These are phyloP conservation scores for Fusarium sp. DNA, from an alignment of 2,329 filamentous ascomycete species.

Conservation along the genomic window DNA sequence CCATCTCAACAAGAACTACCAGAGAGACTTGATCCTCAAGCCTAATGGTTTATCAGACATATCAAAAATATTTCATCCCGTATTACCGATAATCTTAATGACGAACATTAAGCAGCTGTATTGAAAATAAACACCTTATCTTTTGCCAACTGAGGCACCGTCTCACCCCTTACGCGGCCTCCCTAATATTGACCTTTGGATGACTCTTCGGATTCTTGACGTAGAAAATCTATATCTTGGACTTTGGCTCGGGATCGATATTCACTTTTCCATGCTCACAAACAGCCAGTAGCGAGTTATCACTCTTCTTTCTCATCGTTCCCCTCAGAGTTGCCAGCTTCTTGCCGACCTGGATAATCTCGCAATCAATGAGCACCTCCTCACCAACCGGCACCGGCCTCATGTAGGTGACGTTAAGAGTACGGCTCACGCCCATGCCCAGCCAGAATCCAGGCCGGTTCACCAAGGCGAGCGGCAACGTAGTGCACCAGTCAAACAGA, in stretches of 20 bases:
- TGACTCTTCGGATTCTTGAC: neutral
- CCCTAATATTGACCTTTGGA: neutral
- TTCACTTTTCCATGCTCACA: conserved; percentile 76
- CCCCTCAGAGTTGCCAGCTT: conserved; percentile 65
- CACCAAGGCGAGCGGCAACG: conserved; percentile 66
- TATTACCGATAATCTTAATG: neutral
- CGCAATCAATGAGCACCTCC: conserved; percentile 65
- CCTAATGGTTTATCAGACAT: neutral
- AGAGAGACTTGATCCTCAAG: neutral
- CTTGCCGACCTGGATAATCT: conserved; percentile 68
- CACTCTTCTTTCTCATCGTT: conserved; percentile 64
- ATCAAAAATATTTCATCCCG: neutral
- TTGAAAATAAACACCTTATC: neutral
- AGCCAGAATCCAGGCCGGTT: conserved; percentile 71
- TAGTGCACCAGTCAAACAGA: conserved; percentile 75
- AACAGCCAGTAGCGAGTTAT: conserved; percentile 64
- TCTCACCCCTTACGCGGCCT: neutral
- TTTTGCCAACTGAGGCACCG: neutral
- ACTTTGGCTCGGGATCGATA: conserved; percentile 59
- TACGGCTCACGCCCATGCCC: conserved; percentile 72
- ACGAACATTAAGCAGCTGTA: neutral
- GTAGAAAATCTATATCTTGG: conserved; percentile 27
- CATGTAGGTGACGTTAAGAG: conserved; percentile 75
- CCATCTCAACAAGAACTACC: neutral
- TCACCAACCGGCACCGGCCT: conserved; percentile 67